Evolutionary conservation across 345 rosid species (phyloP).

Genomic region (Barbarea vulgaris): DNA sequence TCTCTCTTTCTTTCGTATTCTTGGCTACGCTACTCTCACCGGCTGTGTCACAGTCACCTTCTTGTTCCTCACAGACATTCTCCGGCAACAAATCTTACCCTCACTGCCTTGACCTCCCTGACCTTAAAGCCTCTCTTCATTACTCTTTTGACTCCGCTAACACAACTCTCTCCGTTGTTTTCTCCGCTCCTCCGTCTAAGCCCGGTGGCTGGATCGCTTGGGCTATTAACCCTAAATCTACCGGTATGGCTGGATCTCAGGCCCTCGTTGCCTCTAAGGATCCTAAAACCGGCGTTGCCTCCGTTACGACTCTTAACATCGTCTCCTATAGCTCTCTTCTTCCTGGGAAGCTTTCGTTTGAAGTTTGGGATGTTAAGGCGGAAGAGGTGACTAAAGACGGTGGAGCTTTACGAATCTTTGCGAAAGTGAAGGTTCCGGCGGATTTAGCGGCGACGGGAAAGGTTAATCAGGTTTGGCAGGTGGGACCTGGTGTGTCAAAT

Average conservation of each 20-base stretch:
- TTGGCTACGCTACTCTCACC: conserved; percentile 46
- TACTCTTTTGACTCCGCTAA: conserved; percentile 68
- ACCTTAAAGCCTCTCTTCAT: conserved; percentile 70
- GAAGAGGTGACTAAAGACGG: conserved; percentile 41
- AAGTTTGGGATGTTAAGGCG: conserved; percentile 67
- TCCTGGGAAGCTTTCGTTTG: conserved; percentile 53
- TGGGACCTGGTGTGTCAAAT: conserved; percentile 51
- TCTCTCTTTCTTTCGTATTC: conserved; percentile 20
- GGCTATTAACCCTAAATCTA: conserved; percentile 71
- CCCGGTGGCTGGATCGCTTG: conserved; percentile 71
- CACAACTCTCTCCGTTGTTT: conserved; percentile 64
- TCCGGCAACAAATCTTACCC: conserved; percentile 45
- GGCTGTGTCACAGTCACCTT: conserved; percentile 52
- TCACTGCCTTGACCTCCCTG: conserved; percentile 67
- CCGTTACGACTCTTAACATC: conserved; percentile 53
- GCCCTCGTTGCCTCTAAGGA: conserved; percentile 56
- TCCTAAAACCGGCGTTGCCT: conserved; percentile 43
- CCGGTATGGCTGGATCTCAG: conserved; percentile 78
- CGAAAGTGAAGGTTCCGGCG: conserved; percentile 69
- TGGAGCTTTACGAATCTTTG: conserved; percentile 59
- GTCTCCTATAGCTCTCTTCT: conserved; percentile 37
- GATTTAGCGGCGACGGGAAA: conserved; percentile 47
- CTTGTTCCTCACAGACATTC: conserved; percentile 60
- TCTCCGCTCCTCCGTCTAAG: conserved; percentile 57
- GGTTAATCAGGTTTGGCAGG: conserved; percentile 87